Conservation (phyloP, 2,329 filamentous ascomycete genomes). For the Myriosclerotinia curreyana region DNA sequence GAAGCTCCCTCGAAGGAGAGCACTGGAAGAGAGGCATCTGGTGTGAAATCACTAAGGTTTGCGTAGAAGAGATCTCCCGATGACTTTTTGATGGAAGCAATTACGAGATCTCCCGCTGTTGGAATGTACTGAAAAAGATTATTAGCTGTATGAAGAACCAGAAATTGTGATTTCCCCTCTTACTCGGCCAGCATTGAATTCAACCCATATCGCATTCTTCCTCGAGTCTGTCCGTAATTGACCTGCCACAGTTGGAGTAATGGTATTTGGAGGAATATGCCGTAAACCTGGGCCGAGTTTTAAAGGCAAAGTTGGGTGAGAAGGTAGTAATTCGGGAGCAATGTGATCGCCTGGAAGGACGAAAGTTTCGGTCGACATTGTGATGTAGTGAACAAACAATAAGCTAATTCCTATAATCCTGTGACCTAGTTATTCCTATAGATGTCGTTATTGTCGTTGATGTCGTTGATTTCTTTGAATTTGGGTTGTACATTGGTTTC, state of each 20-base stretch:
- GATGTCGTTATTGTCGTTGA: neutral
- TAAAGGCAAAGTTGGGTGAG: slow-evolving; percentile 65
- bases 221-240: slow-evolving; percentile 63
- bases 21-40: slow-evolving; percentile 71
- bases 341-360: slow-evolving; percentile 82
- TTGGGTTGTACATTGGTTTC: neutral
- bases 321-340: slow-evolving; percentile 63
- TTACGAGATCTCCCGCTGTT: slow-evolving; percentile 76
- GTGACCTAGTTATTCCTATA: neutral
- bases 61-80: slow-evolving; percentile 77
- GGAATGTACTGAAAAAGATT: slow-evolving; percentile 67
- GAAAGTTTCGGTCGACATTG: slow-evolving; percentile 49
- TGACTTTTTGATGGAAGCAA: slow-evolving; percentile 78
- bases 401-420: neutral
- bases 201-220: slow-evolving; percentile 78
- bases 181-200: slow-evolving; percentile 68
- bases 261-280: slow-evolving; percentile 72
- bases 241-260: slow-evolving; percentile 66
- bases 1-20: slow-evolving; percentile 90
- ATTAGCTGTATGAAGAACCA: slow-evolving; percentile 7
- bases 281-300: slow-evolving; percentile 82
- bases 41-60: slow-evolving; percentile 63
- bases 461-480: neutral
- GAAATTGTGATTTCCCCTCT: slow-evolving; percentile 31
- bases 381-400: neutral